Conservation (phyloP, 805 yeast genomes). For the Ogataea neopini region DNA sequence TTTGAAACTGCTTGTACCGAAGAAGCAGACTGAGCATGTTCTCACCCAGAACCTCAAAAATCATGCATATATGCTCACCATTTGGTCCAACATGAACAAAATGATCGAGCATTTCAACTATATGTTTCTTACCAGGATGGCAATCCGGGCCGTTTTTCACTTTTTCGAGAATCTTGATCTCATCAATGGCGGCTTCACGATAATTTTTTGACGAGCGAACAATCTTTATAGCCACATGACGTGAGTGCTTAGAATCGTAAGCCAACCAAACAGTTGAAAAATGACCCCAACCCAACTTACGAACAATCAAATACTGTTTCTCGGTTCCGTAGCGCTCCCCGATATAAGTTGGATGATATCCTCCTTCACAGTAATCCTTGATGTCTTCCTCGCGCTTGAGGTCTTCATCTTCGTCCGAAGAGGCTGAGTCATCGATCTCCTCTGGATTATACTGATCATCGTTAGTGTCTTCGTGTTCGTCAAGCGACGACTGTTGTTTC, state of each 20-base stretch:
- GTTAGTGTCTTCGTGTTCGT: no score
- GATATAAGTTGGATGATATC: slow-evolving; percentile 62
- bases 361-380: slow-evolving; percentile 57
- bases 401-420: slow-evolving; percentile 27
- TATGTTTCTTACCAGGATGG: slow-evolving; percentile 53
- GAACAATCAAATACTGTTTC: slow-evolving; percentile 46
- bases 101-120: slow-evolving; percentile 55
- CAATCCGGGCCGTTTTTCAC: slow-evolving; percentile 31
- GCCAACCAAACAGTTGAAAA: slow-evolving; percentile 75
- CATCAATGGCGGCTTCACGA: slow-evolving; percentile 66
- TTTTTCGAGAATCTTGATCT: slow-evolving; percentile 49
- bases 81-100: slow-evolving; percentile 60
- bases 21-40: slow-evolving; percentile 52
- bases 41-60: slow-evolving; percentile 65
- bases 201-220: slow-evolving; percentile 55
- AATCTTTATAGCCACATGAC: slow-evolving; percentile 63
- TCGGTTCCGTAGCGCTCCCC: slow-evolving; percentile 53
- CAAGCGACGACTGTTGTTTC: neutral
- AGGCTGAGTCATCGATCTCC: slow-evolving; percentile 28
- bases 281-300: slow-evolving; percentile 73
- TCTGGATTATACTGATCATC: slow-evolving; percentile 23
- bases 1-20: slow-evolving; percentile 45
- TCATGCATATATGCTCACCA: slow-evolving; percentile 67
- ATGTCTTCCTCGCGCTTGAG: slow-evolving; percentile 49
- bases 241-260: slow-evolving; percentile 35